Evolutionary conservation across 768 basidiomycete species (phyloP).

Genomic region (Boletus vermiculosoides): DNA sequence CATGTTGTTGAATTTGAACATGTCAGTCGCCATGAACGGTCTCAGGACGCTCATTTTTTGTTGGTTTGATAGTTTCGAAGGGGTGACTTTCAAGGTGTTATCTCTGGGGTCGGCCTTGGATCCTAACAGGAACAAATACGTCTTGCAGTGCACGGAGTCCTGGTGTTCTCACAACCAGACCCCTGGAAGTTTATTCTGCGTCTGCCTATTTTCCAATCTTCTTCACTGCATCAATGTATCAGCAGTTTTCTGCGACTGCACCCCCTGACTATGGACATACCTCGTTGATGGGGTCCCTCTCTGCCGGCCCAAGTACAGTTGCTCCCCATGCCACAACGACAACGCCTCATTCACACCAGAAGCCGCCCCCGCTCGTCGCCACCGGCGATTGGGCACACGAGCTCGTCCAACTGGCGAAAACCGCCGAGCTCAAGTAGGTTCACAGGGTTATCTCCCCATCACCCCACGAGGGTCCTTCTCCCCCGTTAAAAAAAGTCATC

Average conservation of each 20-base stretch:
- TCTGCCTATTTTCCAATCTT: slow-evolving; percentile 24
- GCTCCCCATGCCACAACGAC: slow-evolving; percentile 32
- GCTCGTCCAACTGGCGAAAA: slow-evolving; percentile 82
- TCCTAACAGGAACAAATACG: slow-evolving; percentile 34
- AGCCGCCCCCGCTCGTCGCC: slow-evolving; percentile 60
- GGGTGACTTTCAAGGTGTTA: not conserved
- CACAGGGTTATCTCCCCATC: not conserved
- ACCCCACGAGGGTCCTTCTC: not conserved
- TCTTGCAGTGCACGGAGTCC: slow-evolving; percentile 30
- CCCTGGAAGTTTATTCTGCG: slow-evolving; percentile 30
- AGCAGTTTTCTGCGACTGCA: slow-evolving; percentile 34
- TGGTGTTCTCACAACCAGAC: slow-evolving; percentile 16
- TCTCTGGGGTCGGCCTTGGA: slow-evolving; percentile 4
- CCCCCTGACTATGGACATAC: slow-evolving; percentile 36
- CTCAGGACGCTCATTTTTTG: slow-evolving; percentile 80
- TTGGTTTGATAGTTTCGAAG: not conserved
- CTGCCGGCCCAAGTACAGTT: slow-evolving; percentile 35
- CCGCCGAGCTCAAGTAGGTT: slow-evolving; percentile 83
- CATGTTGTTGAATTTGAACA: slow-evolving; percentile 94
- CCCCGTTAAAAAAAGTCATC: not conserved
- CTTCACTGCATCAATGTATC: slow-evolving; percentile 32
- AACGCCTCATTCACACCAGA: slow-evolving; percentile 22
- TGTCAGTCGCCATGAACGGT: slow-evolving; percentile 84
- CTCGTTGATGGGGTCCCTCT: slow-evolving; percentile 31
- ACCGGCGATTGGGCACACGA: slow-evolving; percentile 87